Conservation (phyloP, 2,329 filamentous ascomycete species). For the Neofusicoccum umdonicola region DNA sequence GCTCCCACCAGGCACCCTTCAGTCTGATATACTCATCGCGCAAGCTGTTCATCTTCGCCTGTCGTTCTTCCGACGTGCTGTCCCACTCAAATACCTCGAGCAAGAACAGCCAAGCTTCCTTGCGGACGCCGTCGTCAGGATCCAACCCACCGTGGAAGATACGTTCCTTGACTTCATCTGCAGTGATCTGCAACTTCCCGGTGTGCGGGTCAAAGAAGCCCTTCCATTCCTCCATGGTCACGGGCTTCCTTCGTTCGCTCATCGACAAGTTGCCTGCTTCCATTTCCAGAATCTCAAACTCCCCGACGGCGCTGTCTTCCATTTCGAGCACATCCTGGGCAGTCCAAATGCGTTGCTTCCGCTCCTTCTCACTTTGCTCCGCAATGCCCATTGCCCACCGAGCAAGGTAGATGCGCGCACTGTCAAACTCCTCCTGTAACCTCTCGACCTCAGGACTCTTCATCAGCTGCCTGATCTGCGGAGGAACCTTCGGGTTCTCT, state of each 20-base stretch:
- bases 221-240: constrained; percentile 87
- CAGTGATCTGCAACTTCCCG: constrained; percentile 73
- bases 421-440: constrained; percentile 95
- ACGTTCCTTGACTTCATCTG: constrained; percentile 94
- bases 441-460: constrained; percentile 93
- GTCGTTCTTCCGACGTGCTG: constrained; percentile 80
- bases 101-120: constrained; percentile 94
- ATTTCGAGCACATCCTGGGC: constrained; percentile 88
- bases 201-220: constrained; percentile 76
- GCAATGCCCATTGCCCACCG: constrained; percentile 99
- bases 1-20: constrained; percentile 96
- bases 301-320: constrained; percentile 90
- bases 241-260: constrained; percentile 71
- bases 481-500: constrained; percentile 87
- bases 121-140: constrained; percentile 84
- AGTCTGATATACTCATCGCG: constrained; percentile 91
- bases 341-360: constrained; percentile 86
- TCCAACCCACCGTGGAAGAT: constrained; percentile 93
- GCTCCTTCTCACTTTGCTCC: constrained; percentile 89
- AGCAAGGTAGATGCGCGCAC: constrained; percentile 87
- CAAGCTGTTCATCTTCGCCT: constrained; percentile 76
- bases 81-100: constrained; percentile 93
- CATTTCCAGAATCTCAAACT: constrained; percentile 88
- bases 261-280: constrained; percentile 71
- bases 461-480: constrained; percentile 79